These are phyloP conservation scores for Tagetes patula DNA, from an alignment of 129 eudicot genomes.

Conservation along the genomic window DNA sequence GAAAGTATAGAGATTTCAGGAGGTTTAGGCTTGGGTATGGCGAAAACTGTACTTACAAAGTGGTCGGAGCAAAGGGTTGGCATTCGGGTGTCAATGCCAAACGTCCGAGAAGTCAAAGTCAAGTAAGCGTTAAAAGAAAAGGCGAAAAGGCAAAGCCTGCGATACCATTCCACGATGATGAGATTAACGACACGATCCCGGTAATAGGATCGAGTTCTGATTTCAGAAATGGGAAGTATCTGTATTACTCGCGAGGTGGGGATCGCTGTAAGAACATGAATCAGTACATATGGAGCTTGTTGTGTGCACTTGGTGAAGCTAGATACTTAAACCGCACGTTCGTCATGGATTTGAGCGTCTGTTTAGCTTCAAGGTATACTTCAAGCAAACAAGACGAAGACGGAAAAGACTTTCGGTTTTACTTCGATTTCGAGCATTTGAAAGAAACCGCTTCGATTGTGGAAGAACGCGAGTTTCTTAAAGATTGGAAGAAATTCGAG, in stretches of 20 bases:
- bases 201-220: slow-evolving; percentile 51
- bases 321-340: slow-evolving; percentile 83
- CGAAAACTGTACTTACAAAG: slow-evolving; percentile 75
- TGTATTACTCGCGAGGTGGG: slow-evolving; percentile 93
- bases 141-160: slow-evolving; percentile 40
- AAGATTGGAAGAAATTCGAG: slow-evolving; percentile 82
- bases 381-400: slow-evolving; percentile 74
- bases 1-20: slow-evolving; percentile 89
- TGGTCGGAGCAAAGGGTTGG: slow-evolving; percentile 76
- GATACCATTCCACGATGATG: slow-evolving; percentile 49
- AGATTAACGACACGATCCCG: slow-evolving; percentile 91
- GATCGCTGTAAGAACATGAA: slow-evolving; percentile 96
- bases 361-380: slow-evolving; percentile 64
- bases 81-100: slow-evolving; percentile 88
- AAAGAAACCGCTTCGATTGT: slow-evolving; percentile 78
- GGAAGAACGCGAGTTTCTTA: slow-evolving; percentile 69
- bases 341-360: slow-evolving; percentile 85
- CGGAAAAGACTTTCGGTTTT: slow-evolving; percentile 87
- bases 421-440: slow-evolving; percentile 94
- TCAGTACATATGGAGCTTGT: slow-evolving; percentile 91
- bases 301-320: slow-evolving; percentile 96
- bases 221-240: slow-evolving; percentile 68
- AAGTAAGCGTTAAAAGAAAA: slow-evolving; percentile 33
- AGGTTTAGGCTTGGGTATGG: slow-evolving; percentile 67
- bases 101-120: slow-evolving; percentile 43